Evolutionary conservation across 768 basidiomycete genomes (phyloP).

Genomic region (Leucocoprinus leucothites): DNA sequence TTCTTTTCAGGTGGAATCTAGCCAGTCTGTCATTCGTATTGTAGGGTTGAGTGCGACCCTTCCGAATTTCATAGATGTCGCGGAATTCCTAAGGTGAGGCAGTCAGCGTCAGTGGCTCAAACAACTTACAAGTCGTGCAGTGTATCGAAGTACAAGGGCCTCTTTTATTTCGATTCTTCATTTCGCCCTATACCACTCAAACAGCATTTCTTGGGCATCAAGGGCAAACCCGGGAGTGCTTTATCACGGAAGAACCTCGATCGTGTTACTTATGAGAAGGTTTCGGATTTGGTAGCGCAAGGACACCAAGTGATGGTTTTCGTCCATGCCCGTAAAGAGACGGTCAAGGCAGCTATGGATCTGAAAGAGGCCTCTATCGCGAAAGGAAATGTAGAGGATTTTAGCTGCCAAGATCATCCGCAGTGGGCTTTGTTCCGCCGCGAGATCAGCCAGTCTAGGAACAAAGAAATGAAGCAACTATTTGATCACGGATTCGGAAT

Average conservation of each 20-base stretch:
- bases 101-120: background rate
- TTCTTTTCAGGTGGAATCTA: constrained; percentile 79
- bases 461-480: constrained; percentile 95
- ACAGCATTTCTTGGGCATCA: constrained; percentile 94
- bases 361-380: constrained; percentile 72
- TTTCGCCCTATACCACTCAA: constrained; percentile 96
- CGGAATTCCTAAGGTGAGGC: constrained; percentile 83
- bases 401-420: constrained; percentile 80
- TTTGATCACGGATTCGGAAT: constrained; percentile 94
- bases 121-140: constrained; percentile 35
- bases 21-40: constrained; percentile 93
- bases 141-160: constrained; percentile 79
- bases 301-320: constrained; percentile 99
- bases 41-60: constrained; percentile 95
- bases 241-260: constrained; percentile 85
- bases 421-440: constrained; percentile 74
- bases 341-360: constrained; percentile 84
- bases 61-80: constrained; percentile 96
- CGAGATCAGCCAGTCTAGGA: constrained; percentile 76
- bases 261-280: constrained; percentile 84
- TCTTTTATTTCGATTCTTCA: constrained; percentile 98
- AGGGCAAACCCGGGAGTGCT: constrained; percentile 77
- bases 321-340: constrained; percentile 97
- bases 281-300: constrained; percentile 78
- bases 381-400: constrained; percentile 74